Evolutionary conservation across 176 grass and related monocot genomes (phyloP).

Genomic region (Tillandsia leiboldiana): DNA sequence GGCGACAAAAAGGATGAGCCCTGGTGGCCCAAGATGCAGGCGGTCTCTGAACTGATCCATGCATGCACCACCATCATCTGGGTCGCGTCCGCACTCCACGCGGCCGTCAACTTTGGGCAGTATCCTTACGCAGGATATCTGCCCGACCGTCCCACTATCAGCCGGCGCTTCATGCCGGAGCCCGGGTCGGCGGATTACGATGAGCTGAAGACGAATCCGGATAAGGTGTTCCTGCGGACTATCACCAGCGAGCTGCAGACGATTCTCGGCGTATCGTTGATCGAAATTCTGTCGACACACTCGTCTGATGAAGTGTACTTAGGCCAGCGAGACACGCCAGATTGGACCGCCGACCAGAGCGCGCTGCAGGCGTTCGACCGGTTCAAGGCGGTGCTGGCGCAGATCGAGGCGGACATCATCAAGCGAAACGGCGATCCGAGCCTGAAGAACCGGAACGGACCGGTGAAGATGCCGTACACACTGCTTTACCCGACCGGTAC

Average conservation of each 20-base stretch:
- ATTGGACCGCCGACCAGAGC: background rate
- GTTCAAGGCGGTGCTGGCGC: background rate
- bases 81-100: conserved; percentile 21
- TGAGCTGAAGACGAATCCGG: conserved; percentile 6
- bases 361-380: background rate
- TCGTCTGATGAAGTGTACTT: background rate
- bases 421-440: background rate
- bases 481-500: background rate
- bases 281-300: background rate
- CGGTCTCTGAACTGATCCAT: background rate
- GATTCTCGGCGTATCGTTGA: background rate
- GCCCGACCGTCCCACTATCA: conserved; percentile 10
- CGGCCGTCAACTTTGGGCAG: conserved; percentile 24
- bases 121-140: conserved; percentile 18
- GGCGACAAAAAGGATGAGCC: conserved; percentile 10
- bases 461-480: background rate
- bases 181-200: background rate
- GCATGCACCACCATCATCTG: conserved; percentile 19
- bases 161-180: conserved; percentile 11
- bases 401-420: background rate
- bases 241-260: background rate
- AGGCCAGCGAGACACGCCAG: background rate
- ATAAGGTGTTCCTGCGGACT: conserved; percentile 3
- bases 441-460: conserved; percentile 1
- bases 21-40: conserved; percentile 6